Conservation (phyloP, 1,139 yeast genomes). For the Casaregolazyma lundiana region DNA sequence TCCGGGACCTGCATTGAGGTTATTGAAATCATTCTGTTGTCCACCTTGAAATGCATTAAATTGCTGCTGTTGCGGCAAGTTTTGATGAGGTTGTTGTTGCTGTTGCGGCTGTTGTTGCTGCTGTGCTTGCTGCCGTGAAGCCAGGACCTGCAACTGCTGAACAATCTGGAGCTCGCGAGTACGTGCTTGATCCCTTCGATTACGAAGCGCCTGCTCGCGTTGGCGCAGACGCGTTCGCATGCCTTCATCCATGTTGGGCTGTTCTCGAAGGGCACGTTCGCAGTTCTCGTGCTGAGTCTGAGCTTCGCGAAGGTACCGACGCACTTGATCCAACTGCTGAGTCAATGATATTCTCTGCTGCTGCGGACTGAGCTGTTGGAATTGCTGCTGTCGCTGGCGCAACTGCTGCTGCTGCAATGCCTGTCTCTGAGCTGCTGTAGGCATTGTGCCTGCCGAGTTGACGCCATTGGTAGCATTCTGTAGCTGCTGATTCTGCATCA, state of each 20-base stretch:
- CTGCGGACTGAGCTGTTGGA: constrained; percentile 24
- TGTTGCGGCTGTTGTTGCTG: constrained; percentile 12
- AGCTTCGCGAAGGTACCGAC: constrained; percentile 20
- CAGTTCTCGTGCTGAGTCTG: constrained; percentile 21
- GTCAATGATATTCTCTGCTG: constrained; percentile 26
- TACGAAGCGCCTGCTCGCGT: constrained; percentile 24
- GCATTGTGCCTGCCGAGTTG: background rate
- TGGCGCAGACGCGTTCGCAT: constrained; percentile 20
- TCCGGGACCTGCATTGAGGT: background rate
- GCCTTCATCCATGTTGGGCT: constrained; percentile 22
- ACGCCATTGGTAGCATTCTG: background rate
- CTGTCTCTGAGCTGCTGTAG: constrained; percentile 11
- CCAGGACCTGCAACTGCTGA: constrained; percentile 26
- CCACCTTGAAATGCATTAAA: background rate
- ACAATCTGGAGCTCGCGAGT: constrained; percentile 24
- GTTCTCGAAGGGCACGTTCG: constrained; percentile 23
- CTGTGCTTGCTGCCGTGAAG: constrained; percentile 11
- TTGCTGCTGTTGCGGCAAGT: constrained; percentile 9
- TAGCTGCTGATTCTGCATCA: constrained; percentile 1
- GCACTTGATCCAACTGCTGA: constrained; percentile 22
- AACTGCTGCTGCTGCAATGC: constrained; percentile 17
- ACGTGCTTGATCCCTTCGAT: constrained; percentile 24
- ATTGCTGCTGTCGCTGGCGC: constrained; percentile 15
- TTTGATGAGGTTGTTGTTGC: constrained; percentile 6
- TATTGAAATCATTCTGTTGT: background rate